Evolutionary conservation across 2,329 filamentous ascomycete genomes (phyloP).

Genomic region (Pseudogymnoascus sp.): DNA sequence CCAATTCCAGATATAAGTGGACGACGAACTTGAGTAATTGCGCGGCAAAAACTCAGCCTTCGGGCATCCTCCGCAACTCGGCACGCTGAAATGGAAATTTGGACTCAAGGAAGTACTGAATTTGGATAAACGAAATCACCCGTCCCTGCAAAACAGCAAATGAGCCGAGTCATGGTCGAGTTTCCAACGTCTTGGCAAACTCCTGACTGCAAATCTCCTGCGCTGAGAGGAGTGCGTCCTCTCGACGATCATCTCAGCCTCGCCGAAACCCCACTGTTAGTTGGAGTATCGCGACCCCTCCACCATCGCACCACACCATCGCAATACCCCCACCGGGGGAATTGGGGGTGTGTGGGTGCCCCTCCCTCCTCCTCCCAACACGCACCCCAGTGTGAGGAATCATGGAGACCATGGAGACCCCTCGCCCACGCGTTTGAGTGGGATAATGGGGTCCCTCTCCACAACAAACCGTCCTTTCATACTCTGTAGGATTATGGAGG

Average conservation of each 20-base stretch:
- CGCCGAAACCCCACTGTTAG: neutral
- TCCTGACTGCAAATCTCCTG: neutral
- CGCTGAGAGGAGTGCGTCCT: neutral
- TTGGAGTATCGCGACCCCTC: neutral
- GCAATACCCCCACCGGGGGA: neutral
- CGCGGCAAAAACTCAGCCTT: neutral
- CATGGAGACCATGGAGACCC: neutral
- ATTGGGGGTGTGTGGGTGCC: neutral
- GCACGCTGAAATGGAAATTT: neutral
- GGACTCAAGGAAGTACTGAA: neutral
- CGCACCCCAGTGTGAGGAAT: neutral
- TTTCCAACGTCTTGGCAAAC: neutral
- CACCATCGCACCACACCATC: neutral
- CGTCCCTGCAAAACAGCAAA: neutral
- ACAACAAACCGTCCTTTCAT: neutral
- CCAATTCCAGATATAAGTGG: neutral
- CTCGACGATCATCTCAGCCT: slow-evolving; percentile 4
- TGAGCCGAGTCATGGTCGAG: slow-evolving; percentile 5
- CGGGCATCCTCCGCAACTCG: neutral
- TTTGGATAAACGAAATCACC: neutral
- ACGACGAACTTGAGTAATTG: neutral
- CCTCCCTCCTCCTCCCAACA: neutral
- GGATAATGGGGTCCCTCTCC: neutral
- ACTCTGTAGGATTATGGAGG: neutral
- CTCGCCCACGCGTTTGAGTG: neutral